Conservation (phyloP, 306 rosid genomes). For the Quercus alba region DNA sequence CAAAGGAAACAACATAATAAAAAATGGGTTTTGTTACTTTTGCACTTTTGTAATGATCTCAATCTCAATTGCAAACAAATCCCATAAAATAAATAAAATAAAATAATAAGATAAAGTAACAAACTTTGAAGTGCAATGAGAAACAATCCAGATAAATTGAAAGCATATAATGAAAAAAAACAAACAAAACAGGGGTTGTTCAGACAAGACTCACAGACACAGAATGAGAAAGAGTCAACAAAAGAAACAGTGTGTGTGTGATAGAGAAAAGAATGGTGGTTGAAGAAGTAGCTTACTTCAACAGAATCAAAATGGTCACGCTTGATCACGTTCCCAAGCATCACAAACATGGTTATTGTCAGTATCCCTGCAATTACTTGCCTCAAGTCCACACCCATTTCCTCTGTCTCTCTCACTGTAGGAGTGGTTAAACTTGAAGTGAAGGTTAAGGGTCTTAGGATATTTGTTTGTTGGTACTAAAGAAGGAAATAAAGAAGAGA, state of each 20-base stretch:
- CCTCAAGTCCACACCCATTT: constrained; percentile 94
- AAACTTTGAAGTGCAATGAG: neutral
- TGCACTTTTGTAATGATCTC: neutral
- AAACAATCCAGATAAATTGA: neutral
- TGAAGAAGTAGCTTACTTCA: constrained; percentile 36
- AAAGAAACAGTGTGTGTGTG: neutral
- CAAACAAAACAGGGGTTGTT: neutral
- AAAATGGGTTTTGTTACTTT: neutral
- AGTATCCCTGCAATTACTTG: constrained; percentile 90
- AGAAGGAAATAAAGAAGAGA: neutral
- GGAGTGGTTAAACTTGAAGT: too few relatives aligned
- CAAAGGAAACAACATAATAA: neutral
- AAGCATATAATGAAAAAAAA: neutral
- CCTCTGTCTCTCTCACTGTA: constrained; percentile 6
- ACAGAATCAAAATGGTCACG: constrained; percentile 95
- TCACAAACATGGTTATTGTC: constrained; percentile 88
- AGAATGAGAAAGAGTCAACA: neutral
- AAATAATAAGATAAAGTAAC: neutral
- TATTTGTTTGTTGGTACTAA: too few relatives aligned
- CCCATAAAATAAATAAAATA: constrained; percentile 3
- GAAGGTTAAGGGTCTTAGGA: neutral
- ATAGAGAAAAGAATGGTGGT: neutral
- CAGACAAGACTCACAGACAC: neutral
- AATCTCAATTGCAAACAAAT: neutral
- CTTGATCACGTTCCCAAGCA: constrained; percentile 98